Base-by-base conservation (phyloP, 768 basidiomycete genomes). In the Jaapia argillacea region DNA sequence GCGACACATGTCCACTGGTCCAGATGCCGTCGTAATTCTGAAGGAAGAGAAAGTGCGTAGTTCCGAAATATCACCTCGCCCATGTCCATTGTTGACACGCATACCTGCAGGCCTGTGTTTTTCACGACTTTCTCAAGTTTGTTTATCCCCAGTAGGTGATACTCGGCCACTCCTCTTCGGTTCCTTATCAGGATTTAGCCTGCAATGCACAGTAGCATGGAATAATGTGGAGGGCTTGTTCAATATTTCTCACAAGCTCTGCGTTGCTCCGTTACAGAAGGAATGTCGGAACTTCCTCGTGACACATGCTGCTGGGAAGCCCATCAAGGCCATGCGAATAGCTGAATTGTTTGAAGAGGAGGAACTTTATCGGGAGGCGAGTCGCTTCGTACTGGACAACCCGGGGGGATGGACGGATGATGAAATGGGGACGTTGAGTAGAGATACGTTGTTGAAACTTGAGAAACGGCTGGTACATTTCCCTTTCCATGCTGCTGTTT, bases 181-280 rank as follows among this genome's bases (percentile, higher is more conserved):
- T 10, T 33, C 31, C 16, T 16, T 10, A 33, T 33, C 10, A 40
- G 28, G 31, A 20, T 36, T 23, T 52, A 87, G 85, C 50, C 69
- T 93, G 43, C 85, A 91, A 50, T 94, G 91, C 63, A 87, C 87
- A 6, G 91, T 94, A 43, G 85, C 88, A 0, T 97, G 92, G 89
- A 86, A 88, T 53, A 96, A 96, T 58, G 93, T 90, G 22, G 90
- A 89, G 53, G 82, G 83, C 31, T 72, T 90, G 33, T 85, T 92
- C 78, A 88, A 92, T 55, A 83, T 94, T 18, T 81, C 89, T 2
- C 80, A 87, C 61, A 93, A 91, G 56, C 78, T 94, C 44, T 85
- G 85, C 48, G 85, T 88, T 4, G 81, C 86, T 2, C 67, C 84
- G 2, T 69, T 96, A 31, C 85, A 89, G 55, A 74, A 74, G 35